Evolutionary conservation across 2,329 filamentous ascomycete species (phyloP).

Genomic region (Drechslerella stenobrocha): DNA sequence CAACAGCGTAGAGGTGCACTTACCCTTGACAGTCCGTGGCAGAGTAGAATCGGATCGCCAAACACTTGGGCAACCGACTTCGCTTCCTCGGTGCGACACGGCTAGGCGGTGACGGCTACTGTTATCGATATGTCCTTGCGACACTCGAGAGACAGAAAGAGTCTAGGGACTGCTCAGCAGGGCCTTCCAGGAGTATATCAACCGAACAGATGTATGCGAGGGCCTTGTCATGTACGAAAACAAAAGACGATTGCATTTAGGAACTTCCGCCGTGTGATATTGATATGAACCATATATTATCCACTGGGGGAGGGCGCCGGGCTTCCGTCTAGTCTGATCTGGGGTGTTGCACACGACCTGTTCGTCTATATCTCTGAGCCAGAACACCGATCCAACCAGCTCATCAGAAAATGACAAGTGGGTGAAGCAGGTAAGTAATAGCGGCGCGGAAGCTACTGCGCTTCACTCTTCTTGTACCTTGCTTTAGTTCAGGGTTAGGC

Average conservation of each 20-base stretch:
- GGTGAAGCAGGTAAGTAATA: conserved; percentile 35
- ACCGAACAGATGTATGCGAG: conserved; percentile 18
- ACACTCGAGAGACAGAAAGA: conserved; percentile 4
- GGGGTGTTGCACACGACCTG: conserved; percentile 47
- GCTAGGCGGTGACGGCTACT: neutral
- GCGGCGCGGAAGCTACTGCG: conserved; percentile 9
- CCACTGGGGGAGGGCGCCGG: neutral
- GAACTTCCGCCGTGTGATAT: conserved; percentile 15
- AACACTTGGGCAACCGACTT: conserved; percentile 1
- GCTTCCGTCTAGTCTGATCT: conserved; percentile 6
- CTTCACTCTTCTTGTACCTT: conserved; percentile 11
- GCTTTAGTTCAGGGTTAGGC: conserved; percentile 27
- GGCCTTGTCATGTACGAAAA: conserved; percentile 18
- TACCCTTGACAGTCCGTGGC: conserved; percentile 16
- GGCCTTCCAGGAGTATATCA: conserved; percentile 32
- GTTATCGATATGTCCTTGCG: conserved; percentile 4
- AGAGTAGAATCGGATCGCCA: neutral
- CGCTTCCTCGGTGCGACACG: conserved; percentile 8
- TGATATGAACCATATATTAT: conserved; percentile 13
- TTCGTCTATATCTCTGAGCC: conserved; percentile 7
- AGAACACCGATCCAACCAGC: neutral
- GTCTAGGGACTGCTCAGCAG: conserved; percentile 26
- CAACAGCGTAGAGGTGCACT: conserved; percentile 6
- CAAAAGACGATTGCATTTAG: neutral
- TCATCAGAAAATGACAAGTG: conserved; percentile 17